These are phyloP conservation scores for Areca catechu DNA, from an alignment of 176 grass and related monocot genomes.

Conservation along the genomic window DNA sequence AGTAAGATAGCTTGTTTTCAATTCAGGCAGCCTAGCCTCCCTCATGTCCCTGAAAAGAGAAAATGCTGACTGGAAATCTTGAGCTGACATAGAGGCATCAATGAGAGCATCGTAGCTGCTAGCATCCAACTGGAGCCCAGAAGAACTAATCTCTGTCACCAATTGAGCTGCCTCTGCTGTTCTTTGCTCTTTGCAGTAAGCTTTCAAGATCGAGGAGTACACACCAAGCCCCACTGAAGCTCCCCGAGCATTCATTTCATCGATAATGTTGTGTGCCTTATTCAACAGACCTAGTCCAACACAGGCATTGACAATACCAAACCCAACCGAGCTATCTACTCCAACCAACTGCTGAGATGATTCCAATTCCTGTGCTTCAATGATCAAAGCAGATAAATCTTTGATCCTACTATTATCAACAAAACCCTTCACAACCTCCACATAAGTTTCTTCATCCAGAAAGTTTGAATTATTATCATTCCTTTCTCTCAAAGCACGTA, in stretches of 20 bases:
- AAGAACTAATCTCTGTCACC: slow-evolving; percentile 67
- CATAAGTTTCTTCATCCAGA: slow-evolving; percentile 49
- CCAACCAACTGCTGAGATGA: slow-evolving; percentile 15
- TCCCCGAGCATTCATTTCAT: slow-evolving; percentile 81
- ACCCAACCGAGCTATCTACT: slow-evolving; percentile 61
- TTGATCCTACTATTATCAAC: slow-evolving; percentile 39
- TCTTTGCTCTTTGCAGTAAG: slow-evolving; percentile 86
- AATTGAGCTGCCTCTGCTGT: slow-evolving; percentile 84
- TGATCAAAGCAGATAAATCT: slow-evolving; percentile 69
- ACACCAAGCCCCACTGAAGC: slow-evolving; percentile 65
- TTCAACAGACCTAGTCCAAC: slow-evolving; percentile 63
- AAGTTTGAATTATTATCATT: slow-evolving; percentile 21
- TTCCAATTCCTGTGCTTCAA: slow-evolving; percentile 75
- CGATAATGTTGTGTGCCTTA: slow-evolving; percentile 74
- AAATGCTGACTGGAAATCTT: slow-evolving; percentile 92
- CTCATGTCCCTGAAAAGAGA: slow-evolving; percentile 94
- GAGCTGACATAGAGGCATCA: slow-evolving; percentile 84
- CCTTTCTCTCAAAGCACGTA: slow-evolving; percentile 44
- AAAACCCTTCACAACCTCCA: slow-evolving; percentile 49
- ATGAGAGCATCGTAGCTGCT: slow-evolving; percentile 75
- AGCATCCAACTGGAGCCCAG: slow-evolving; percentile 62
- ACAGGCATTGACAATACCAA: slow-evolving; percentile 77
- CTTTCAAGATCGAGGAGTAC: slow-evolving; percentile 82
- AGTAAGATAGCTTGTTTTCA: slow-evolving; percentile 86
- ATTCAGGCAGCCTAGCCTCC: slow-evolving; percentile 67